Conservation (phyloP, 2,329 filamentous ascomycete species). For the Bipolaris cookei region DNA sequence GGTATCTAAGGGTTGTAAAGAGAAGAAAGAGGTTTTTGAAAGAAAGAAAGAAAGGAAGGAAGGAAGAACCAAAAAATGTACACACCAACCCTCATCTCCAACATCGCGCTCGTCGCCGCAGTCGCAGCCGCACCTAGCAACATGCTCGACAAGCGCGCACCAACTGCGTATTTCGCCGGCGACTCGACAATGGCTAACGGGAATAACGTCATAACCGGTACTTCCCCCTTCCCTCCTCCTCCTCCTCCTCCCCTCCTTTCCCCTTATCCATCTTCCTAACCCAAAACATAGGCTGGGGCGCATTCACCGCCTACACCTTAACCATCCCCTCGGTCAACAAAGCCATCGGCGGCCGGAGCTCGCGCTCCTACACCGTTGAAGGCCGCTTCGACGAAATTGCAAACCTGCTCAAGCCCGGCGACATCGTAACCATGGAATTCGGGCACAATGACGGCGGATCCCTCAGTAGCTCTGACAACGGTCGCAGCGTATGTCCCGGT, state of each 20-base stretch:
- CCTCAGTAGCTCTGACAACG: constrained; percentile 62
- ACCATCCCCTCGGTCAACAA: constrained; percentile 64
- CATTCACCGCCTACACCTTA: constrained; percentile 62
- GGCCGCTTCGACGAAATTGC: constrained; percentile 67
- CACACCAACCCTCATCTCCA: constrained; percentile 24
- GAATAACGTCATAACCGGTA: constrained; percentile 54
- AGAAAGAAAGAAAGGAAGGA: neutral
- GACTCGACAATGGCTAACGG: constrained; percentile 67
- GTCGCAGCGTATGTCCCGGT: constrained; percentile 65
- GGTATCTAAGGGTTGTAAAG: too few relatives aligned
- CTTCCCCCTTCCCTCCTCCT: neutral
- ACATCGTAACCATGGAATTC: constrained; percentile 74
- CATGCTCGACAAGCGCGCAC: constrained; percentile 37
- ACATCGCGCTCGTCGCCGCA: constrained; percentile 28
- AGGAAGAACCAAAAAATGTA: neutral
- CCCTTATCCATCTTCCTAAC: neutral
- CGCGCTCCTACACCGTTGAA: constrained; percentile 70
- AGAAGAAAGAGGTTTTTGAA: too few relatives aligned
- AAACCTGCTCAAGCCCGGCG: constrained; percentile 60
- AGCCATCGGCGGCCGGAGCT: constrained; percentile 70
- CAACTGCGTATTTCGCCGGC: constrained; percentile 63
- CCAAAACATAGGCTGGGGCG: constrained; percentile 64
- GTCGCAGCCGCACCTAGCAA: constrained; percentile 34
- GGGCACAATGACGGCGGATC: constrained; percentile 74
- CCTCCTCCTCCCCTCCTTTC: too few relatives aligned